Evolutionary conservation across 176 grass and related monocot genomes (phyloP).

Genomic region (Cymbopogon citratus): DNA sequence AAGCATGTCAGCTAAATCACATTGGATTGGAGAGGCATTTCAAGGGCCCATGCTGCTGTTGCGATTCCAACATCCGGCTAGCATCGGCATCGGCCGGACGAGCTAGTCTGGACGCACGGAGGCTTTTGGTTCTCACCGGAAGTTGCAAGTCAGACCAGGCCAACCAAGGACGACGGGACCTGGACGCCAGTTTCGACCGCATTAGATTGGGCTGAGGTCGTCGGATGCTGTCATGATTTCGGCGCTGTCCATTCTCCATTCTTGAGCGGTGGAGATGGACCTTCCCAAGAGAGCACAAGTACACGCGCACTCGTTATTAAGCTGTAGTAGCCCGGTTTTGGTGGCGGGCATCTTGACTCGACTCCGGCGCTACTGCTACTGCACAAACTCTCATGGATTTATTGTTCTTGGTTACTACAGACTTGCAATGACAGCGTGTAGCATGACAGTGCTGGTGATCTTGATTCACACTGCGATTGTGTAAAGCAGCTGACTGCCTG

Average conservation of each 20-base stretch:
- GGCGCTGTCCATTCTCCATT: not conserved
- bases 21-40: too few species aligned
- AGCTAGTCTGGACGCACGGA: not conserved
- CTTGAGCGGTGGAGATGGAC: not conserved
- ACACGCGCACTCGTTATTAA: not conserved
- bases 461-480: not conserved
- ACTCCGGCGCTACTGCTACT: too few species aligned
- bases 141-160: not conserved
- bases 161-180: not conserved
- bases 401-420: not conserved
- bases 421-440: not conserved
- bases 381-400: not conserved
- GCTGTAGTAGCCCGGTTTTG: not conserved
- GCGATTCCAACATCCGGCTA: too few species aligned
- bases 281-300: not conserved
- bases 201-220: not conserved
- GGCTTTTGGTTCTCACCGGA: not conserved
- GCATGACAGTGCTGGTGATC: not conserved
- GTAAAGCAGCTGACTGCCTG: not conserved
- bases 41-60: too few species aligned
- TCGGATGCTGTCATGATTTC: not conserved
- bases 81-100: too few species aligned
- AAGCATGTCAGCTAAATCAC: not conserved
- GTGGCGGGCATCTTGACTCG: not conserved
- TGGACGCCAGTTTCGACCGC: not conserved